phyloP scores from a whole-genome alignment of 306 rosid species.

The Vachellia pachyceras region DNA sequence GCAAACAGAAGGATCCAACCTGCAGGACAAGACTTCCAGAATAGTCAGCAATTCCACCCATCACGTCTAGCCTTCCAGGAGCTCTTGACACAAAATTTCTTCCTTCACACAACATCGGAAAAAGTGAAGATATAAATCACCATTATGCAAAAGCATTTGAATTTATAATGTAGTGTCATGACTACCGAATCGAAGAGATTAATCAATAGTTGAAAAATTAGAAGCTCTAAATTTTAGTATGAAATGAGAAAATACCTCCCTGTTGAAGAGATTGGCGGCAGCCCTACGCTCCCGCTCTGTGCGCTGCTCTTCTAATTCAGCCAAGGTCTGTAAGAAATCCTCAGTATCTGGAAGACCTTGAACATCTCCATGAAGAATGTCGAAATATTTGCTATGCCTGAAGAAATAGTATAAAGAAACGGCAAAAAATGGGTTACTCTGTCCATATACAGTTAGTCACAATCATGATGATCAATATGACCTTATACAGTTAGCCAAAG shows the following conservation, averaged over 20 bases:
- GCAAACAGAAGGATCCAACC: constrained; percentile 51
- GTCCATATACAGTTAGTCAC: too few relatives aligned
- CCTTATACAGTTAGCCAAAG: neutral
- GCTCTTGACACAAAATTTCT: constrained; percentile 92
- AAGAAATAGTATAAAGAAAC: too few relatives aligned
- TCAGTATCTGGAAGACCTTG: constrained; percentile 84
- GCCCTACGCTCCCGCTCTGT: constrained; percentile 84
- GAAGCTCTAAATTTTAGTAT: neutral
- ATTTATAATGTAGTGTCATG: constrained; percentile 7
- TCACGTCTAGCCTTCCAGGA: constrained; percentile 95
- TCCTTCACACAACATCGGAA: constrained; percentile 53
- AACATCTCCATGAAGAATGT: constrained; percentile 91
- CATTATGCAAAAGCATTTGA: constrained; percentile 16
- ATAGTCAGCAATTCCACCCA: constrained; percentile 99
- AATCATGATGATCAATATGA: neutral
- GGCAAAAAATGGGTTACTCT: too few relatives aligned
- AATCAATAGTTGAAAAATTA: neutral
- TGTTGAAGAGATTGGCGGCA: constrained; percentile 88
- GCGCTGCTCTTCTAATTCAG: constrained; percentile 76
- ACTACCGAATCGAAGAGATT: too few relatives aligned
- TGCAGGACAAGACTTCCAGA: constrained; percentile 99
- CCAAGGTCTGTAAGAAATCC: constrained; percentile 73
- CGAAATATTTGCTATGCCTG: constrained; percentile 72
- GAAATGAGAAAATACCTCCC: constrained; percentile 67
- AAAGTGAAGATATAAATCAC: neutral